phyloP scores from a whole-genome alignment of 257 asterid species.

The Primulina eburnea region DNA sequence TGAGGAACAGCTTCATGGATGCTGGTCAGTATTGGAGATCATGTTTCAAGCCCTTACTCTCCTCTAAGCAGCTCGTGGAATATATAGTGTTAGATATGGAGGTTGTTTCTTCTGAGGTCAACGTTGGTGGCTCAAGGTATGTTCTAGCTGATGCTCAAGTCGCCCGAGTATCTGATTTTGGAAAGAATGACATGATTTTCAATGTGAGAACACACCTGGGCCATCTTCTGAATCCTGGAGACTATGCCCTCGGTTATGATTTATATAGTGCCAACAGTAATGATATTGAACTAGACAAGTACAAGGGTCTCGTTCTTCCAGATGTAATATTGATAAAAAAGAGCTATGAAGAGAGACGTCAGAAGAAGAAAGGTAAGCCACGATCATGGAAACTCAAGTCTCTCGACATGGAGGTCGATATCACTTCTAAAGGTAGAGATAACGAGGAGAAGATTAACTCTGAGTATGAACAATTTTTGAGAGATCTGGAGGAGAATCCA shows the following conservation, averaged over 20 bases:
- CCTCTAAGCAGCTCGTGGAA: slow-evolving; percentile 32
- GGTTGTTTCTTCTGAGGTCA: slow-evolving; percentile 20
- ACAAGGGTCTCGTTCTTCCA: slow-evolving; percentile 9
- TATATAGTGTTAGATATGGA: slow-evolving; percentile 25
- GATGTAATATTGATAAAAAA: slow-evolving; percentile 4
- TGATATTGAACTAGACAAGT: slow-evolving; percentile 1
- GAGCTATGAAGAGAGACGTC: slow-evolving; percentile 8
- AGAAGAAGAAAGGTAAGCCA: slow-evolving; percentile 1
- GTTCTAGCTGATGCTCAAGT: slow-evolving; percentile 31
- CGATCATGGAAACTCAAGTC: slow-evolving; percentile 12
- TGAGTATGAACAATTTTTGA: slow-evolving; percentile 10
- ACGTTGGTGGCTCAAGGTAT: slow-evolving; percentile 23
- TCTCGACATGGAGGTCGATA: slow-evolving; percentile 9
- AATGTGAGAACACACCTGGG: slow-evolving; percentile 22
- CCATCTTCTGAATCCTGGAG: slow-evolving; percentile 25
- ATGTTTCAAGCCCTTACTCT: slow-evolving; percentile 25
- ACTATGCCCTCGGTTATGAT: slow-evolving; percentile 25
- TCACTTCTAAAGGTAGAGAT: slow-evolving; percentile 3
- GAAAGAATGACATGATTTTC: slow-evolving; percentile 22
- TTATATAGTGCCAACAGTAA: slow-evolving; percentile 17
- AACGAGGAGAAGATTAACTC: slow-evolving; percentile 5
- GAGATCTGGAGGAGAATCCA: slow-evolving; percentile 18
- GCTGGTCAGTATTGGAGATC: slow-evolving; percentile 27
- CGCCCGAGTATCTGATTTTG: slow-evolving; percentile 32
- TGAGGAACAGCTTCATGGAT: slow-evolving; percentile 25